Conservation (phyloP, 139 green algal genomes). For the Chlamydomonas sp. region DNA sequence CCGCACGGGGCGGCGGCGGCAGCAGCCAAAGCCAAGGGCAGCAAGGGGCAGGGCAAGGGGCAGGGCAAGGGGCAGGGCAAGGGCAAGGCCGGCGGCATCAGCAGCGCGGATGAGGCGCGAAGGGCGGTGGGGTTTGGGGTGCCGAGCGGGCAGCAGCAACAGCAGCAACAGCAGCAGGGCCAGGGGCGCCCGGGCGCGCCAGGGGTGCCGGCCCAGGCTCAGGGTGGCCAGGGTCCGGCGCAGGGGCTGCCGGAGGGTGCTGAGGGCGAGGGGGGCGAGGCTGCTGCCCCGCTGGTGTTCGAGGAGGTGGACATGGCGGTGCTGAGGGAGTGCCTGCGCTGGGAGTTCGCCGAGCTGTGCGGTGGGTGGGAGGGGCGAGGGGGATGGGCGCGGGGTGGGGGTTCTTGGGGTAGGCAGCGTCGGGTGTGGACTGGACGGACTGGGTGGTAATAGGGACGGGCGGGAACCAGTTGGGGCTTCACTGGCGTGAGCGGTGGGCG, state of each 20-base stretch:
- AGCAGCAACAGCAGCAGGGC: neutral
- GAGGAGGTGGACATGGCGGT: constrained; percentile 70
- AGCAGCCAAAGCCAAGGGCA: neutral
- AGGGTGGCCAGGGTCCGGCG: no score
- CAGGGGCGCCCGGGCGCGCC: constrained; percentile 22
- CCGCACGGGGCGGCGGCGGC: neutral
- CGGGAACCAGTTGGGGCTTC: no score
- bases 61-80: no score
- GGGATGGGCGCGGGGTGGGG: neutral
- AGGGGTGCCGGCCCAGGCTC: neutral
- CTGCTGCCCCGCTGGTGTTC: neutral
- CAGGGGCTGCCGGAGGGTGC: neutral
- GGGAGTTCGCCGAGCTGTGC: constrained; percentile 74
- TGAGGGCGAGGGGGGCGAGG: neutral
- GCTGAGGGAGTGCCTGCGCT: constrained; percentile 82
- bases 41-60: neutral
- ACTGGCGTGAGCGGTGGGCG: no score
- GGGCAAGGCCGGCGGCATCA: no score
- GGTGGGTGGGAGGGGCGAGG: constrained; percentile 25
- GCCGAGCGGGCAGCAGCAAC: no score
- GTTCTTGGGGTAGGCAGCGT: neutral
- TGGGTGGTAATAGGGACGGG: no score
- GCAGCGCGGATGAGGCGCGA: no score
- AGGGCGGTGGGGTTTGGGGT: no score
- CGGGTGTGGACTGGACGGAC: no score